A percentile compares a stretch with the other conserved stretches of the same genome.
Evolutionary conservation across 345 rosid genomes (phyloP).

Genomic region (Microthlaspi erraticum): DNA sequence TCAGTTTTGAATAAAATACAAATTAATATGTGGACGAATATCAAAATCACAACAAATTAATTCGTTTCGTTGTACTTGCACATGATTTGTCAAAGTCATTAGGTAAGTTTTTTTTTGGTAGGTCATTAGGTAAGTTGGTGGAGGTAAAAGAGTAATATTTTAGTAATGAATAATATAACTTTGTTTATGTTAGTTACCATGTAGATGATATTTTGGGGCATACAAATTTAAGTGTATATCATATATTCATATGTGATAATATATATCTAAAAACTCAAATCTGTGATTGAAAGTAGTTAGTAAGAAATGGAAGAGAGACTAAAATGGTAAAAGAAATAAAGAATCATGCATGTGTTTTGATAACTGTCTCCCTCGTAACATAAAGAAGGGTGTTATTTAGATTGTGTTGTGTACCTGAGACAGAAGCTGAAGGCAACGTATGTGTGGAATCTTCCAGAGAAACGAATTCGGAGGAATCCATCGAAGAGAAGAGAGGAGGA

Average conservation of each 20-base stretch:
- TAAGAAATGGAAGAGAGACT: background rate
- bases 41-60: no score
- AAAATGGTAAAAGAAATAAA: background rate
- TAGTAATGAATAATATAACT: no score
- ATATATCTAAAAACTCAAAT: background rate
- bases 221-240: background rate
- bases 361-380: background rate
- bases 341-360: background rate
- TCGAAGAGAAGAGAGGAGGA: constrained; percentile 33
- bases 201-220: background rate
- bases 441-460: constrained; percentile 44
- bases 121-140: constrained; percentile 4
- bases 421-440: constrained; percentile 35
- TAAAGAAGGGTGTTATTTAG: background rate
- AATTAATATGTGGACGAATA: background rate
- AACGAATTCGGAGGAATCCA: constrained; percentile 39
- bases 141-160: background rate
- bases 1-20: background rate
- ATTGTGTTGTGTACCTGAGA: constrained; percentile 49
- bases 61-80: constrained; percentile 21
- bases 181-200: background rate
- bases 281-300: background rate
- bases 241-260: background rate
- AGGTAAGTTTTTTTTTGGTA: no score
- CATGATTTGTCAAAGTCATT: constrained; percentile 14